These are phyloP conservation scores for Withania somnifera DNA, from an alignment of 305 asterid genomes.

Conservation along the genomic window DNA sequence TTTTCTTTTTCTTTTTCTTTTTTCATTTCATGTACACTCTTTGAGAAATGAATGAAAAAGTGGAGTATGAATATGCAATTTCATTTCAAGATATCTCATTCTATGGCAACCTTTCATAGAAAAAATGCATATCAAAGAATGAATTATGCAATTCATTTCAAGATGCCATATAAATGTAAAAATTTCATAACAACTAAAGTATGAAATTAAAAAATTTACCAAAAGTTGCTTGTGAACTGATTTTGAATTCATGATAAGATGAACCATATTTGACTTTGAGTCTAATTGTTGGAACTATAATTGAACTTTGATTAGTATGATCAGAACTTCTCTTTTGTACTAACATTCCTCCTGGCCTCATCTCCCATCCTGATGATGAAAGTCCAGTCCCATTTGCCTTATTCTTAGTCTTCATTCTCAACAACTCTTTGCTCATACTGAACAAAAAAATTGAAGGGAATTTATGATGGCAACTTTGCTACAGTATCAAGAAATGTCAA, in stretches of 20 bases:
- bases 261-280: slow-evolving; percentile 60
- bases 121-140: background rate
- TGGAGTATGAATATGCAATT: background rate
- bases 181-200: background rate
- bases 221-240: slow-evolving; percentile 69
- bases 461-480: background rate
- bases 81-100: background rate
- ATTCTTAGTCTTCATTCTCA: slow-evolving; percentile 43
- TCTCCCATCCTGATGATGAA: slow-evolving; percentile 45
- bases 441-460: background rate
- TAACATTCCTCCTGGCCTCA: slow-evolving; percentile 86
- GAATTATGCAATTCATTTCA: background rate
- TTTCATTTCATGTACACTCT: too few species aligned
- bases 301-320: slow-evolving; percentile 22
- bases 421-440: slow-evolving; percentile 31
- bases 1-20: too few species aligned
- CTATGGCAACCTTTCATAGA: background rate
- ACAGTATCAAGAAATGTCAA: slow-evolving; percentile 3
- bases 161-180: background rate
- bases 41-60: too few species aligned
- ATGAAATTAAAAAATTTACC: slow-evolving; percentile 28
- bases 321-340: slow-evolving; percentile 76
- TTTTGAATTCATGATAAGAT: slow-evolving; percentile 42
- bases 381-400: slow-evolving; percentile 15
- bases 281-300: slow-evolving; percentile 34